Base-by-base conservation (phyloP, 306 rosid genomes). In the Potentilla sterilis region DNA sequence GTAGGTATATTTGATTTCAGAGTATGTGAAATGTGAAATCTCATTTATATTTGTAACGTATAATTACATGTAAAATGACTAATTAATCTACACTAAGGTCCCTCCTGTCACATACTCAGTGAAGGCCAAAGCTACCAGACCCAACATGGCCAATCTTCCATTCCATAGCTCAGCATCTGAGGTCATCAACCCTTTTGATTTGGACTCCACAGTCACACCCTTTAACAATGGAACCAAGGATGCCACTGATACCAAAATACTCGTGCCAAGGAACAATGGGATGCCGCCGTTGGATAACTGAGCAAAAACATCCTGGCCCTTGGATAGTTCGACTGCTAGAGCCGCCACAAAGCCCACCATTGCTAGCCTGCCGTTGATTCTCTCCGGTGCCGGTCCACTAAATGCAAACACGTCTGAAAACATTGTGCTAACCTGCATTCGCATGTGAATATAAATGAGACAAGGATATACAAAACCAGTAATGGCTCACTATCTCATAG, bases 111-210 rank as follows among this genome's bases (percentile, higher is more conserved):
- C 80, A 80, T 42, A 91, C 52, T 90, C 96, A 0, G 93, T 90
- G 22, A 85, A 62, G 2, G 96, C 91, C 4, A 90, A 51, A 1
- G 97, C 93, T 8, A 89, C 58, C 22, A 89, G 70, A 8, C 97
- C 97, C 80, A 89, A 75, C 97, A 87, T 87, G 3, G 97, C 97
- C 32, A 86, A 40, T 41, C 94, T 87, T 4, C 95, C 95, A 73
- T 91, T 89, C 95, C 97, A 89, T 2, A 89, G 3, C 78, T 91
- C 92, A 0, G 92, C 97, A 55, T 87, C 77, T 0, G 95, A 89
- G 4, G 86, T 72, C 92, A 87, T 86, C 4, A 86, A 1, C 18
- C 86, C 83, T 2, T 81, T 51, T 0, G 95, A 91, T 0, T 82
- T 91, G 0, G 91, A 91, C 70, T 91, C 95, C 5, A 76, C 97